These are phyloP conservation scores for Lunularia cruciata DNA, from an alignment of 225 moss, liverwort and hornwort species.

Conservation along the genomic window DNA sequence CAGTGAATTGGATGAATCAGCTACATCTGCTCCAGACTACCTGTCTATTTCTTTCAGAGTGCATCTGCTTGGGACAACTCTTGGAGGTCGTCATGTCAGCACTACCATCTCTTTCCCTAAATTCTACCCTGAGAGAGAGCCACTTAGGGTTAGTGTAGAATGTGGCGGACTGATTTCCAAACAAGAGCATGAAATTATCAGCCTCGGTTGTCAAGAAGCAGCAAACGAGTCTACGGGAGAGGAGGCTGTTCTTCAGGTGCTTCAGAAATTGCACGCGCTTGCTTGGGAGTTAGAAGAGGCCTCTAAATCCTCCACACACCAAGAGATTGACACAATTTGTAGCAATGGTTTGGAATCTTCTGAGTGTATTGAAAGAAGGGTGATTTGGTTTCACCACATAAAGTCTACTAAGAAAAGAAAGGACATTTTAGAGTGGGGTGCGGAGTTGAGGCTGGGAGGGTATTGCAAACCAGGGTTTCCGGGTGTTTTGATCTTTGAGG, in stretches of 20 bases:
- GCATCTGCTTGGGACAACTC: constrained; percentile 27
- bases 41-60: constrained; percentile 37
- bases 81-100: constrained; percentile 34
- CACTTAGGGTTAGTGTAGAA: constrained; percentile 33
- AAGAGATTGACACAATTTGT: not conserved
- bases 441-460: constrained; percentile 39
- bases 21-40: constrained; percentile 2
- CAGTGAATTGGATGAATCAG: not conserved
- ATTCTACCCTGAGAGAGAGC: constrained; percentile 35
- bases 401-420: constrained; percentile 45
- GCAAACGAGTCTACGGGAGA: constrained; percentile 31
- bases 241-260: constrained; percentile 45
- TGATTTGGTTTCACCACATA: constrained; percentile 51
- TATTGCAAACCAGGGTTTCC: constrained; percentile 47
- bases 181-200: constrained; percentile 32
- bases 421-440: constrained; percentile 42
- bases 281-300: constrained; percentile 22
- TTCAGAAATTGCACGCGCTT: constrained; percentile 42
- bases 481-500: constrained; percentile 42
- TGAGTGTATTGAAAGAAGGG: constrained; percentile 22
- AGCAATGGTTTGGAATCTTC: not conserved
- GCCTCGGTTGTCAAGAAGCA: constrained; percentile 32
- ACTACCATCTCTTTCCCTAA: constrained; percentile 34
- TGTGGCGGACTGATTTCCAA: constrained; percentile 40
- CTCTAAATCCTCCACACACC: not conserved